Evolutionary conservation across 208 protist genomes (phyloP).

Genomic region (Trypanosoma platydactyli): DNA sequence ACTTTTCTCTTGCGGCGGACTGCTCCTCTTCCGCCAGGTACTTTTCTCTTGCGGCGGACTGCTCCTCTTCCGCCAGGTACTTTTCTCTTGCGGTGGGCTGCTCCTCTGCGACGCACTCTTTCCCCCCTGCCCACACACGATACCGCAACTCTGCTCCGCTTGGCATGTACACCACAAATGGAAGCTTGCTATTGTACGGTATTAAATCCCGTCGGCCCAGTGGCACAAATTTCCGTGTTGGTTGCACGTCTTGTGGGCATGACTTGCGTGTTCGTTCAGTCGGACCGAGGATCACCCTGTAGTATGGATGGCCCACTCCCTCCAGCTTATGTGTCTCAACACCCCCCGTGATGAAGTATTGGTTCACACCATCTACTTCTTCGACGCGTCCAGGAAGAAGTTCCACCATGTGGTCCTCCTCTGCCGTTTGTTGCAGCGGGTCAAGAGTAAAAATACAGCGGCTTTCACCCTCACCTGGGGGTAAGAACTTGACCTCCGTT

Average conservation of each 20-base stretch:
- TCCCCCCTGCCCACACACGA: constrained; percentile 47
- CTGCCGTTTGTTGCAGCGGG: constrained; percentile 29
- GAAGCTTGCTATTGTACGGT: constrained; percentile 46
- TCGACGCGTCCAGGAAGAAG: constrained; percentile 51
- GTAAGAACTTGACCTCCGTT: constrained; percentile 36
- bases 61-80: background rate
- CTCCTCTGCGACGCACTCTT: constrained; percentile 32
- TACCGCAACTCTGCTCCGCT: constrained; percentile 60
- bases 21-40: no score
- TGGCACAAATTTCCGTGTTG: constrained; percentile 40
- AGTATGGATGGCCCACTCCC: constrained; percentile 36
- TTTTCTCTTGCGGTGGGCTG: no score
- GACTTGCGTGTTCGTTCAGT: constrained; percentile 6
- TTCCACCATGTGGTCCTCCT: constrained; percentile 50
- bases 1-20: no score
- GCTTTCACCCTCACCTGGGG: constrained; percentile 35
- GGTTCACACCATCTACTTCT: constrained; percentile 32
- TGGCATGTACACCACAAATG: constrained; percentile 71
- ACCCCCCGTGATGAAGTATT: constrained; percentile 26
- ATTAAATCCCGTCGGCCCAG: constrained; percentile 38
- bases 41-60: background rate
- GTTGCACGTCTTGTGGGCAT: constrained; percentile 16
- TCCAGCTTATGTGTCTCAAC: constrained; percentile 24
- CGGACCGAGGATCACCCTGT: constrained; percentile 40
- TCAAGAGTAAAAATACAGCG: constrained; percentile 62